Percentiles rank a stretch among this genome's conserved stretches.
These are phyloP conservation scores for Wickerhamomyces silvicola DNA, from an alignment of 805 yeast species.

Conservation along the genomic window DNA sequence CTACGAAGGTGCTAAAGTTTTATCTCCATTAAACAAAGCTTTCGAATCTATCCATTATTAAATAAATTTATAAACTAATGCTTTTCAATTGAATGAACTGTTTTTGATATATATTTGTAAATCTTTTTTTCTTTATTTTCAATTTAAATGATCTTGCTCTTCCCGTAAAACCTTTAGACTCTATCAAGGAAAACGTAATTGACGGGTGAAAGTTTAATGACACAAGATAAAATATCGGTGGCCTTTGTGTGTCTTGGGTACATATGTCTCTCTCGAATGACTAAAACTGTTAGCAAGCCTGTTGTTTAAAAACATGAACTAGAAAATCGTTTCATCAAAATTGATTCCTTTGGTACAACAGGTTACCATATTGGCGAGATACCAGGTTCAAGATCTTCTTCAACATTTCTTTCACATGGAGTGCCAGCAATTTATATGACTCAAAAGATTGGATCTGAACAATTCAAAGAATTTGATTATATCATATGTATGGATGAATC, in stretches of 20 bases:
- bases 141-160: too few relatives aligned
- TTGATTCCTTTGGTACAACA: slow-evolving; percentile 88
- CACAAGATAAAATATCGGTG: slow-evolving; percentile 40
- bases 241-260: slow-evolving; percentile 92
- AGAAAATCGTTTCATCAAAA: slow-evolving; percentile 36
- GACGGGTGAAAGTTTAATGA: too few relatives aligned
- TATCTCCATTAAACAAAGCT: slow-evolving; percentile 77
- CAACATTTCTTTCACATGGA: slow-evolving; percentile 62
- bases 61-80: not conserved
- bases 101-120: not conserved
- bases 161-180: not conserved
- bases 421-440: slow-evolving; percentile 73
- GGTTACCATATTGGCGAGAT: slow-evolving; percentile 77
- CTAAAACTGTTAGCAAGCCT: slow-evolving; percentile 82
- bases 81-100: not conserved
- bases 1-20: slow-evolving; percentile 69
- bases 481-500: slow-evolving; percentile 67
- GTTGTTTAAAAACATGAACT: slow-evolving; percentile 47
- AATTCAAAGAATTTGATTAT: slow-evolving; percentile 57
- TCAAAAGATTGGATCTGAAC: slow-evolving; percentile 51
- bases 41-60: slow-evolving; percentile 38
- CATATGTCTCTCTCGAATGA: slow-evolving; percentile 97
- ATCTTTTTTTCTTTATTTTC: slow-evolving; percentile 1
- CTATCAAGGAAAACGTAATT: too few relatives aligned
- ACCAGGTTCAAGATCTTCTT: slow-evolving; percentile 72